A percentile compares a stretch with the other conserved stretches of the same genome.
Evolutionary conservation across 2,329 filamentous ascomycete species (phyloP).

Genomic region (Canariomyces notabilis): DNA sequence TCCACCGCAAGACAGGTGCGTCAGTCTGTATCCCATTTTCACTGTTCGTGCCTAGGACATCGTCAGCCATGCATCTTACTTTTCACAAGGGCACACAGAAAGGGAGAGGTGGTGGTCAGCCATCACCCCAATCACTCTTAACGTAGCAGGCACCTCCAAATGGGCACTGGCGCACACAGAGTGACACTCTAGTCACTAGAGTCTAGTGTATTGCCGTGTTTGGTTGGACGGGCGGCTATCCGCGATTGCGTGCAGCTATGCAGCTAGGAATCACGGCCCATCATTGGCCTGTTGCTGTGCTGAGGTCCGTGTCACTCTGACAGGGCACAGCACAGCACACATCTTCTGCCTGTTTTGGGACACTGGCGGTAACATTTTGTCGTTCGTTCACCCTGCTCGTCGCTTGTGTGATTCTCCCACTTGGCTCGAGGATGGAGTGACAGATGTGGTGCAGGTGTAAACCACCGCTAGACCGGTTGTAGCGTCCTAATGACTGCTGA

Average conservation of each 20-base stretch:
- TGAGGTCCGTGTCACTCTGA: conserved; percentile 9
- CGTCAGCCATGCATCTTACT: background rate
- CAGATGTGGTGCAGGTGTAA: no score
- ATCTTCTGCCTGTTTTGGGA: background rate
- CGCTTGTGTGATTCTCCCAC: no score
- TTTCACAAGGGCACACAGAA: background rate
- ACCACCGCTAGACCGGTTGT: no score
- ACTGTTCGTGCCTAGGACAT: no score
- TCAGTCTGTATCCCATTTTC: no score
- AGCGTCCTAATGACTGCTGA: no score
- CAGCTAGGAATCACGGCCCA: background rate
- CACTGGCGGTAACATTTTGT: background rate
- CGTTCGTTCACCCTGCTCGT: background rate
- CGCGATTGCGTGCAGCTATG: conserved; percentile 11
- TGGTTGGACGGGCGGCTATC: conserved; percentile 13
- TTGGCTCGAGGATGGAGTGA: no score
- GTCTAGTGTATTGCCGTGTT: background rate
- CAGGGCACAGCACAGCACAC: background rate
- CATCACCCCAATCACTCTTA: background rate
- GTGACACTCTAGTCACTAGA: no score
- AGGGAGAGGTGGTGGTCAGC: background rate
- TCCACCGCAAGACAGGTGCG: no score
- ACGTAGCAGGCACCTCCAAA: no score
- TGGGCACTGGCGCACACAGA: no score
- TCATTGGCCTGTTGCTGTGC: conserved; percentile 5